Evolutionary conservation across 495 filamentous ascomycete species (phyloP), one percentile per base, ranked within the genome.

Genomic region (Oleoguttula mirabilis): DNA sequence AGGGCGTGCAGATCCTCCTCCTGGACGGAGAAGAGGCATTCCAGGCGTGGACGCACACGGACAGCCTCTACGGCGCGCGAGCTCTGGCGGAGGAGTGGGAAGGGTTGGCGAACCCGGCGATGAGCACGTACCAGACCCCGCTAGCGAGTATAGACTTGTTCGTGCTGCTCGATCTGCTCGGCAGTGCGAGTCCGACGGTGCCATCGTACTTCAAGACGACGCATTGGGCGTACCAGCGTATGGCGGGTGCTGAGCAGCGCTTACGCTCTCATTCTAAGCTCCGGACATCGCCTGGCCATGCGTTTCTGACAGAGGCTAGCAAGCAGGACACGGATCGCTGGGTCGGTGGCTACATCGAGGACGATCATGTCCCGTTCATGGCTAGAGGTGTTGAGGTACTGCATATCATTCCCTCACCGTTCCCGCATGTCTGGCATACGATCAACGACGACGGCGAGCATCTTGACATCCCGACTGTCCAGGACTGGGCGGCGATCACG

Each of bases 21-120:
- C 60, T 98, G 17, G 90, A 98, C 60, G 90, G 90, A 3, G 90
- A 98, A 64, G 90, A 98, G 62, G 86, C 90, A 1, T 96, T 94
- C 60, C 55, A 72, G 30, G 50, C 45, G 1, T 98, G 90, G 90
- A 79, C 77, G 10, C 70, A 68, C 33, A 71, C 62, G 0, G 90
- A 98, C 61, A 88, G 82, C 3, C 61, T 93, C 4, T 98, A 96
- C 52, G 90, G 90, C 1, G 73, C 90, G 7, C 73, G 86, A 56
- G 72, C 82, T 5, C 62, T 94, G 21, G 84, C 86, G 12, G 72
- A 78, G 43, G 56, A 65, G 11, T 93, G 87, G 86, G 83, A 86
- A 45, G 51, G 59, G 2, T 66, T 71, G 4, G 57, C 67, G 27
- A 66, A 92, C 54, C 71, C 79, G 3, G 75, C 82, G 2, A 69